Conservation (phyloP, 768 basidiomycete species). For the Panellus pusillus region DNA sequence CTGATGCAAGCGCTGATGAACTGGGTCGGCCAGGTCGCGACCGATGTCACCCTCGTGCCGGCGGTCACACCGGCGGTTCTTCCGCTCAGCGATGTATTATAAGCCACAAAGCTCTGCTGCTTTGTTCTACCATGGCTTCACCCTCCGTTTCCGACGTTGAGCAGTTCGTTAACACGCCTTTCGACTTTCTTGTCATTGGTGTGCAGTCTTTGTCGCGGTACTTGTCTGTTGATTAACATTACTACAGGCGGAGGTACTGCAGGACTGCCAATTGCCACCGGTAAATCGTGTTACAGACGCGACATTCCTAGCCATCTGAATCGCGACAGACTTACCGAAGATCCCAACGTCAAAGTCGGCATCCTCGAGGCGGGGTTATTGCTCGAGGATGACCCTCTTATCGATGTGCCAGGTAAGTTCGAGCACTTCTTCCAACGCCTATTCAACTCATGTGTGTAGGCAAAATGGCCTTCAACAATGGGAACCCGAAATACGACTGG, state of each 20-base stretch:
- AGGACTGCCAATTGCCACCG: constrained; percentile 2
- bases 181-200: constrained; percentile 10
- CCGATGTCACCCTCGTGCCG: no score
- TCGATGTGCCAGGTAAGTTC: constrained; percentile 4
- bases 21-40: no score
- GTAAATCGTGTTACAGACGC: background rate
- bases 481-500: constrained; percentile 10
- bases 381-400: background rate
- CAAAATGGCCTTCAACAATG: background rate
- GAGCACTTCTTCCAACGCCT: no score
- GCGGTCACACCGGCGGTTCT: no score
- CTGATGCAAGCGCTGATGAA: no score
- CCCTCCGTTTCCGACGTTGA: background rate
- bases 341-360: constrained; percentile 3
- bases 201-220: background rate
- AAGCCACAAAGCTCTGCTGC: no score
- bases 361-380: constrained; percentile 11
- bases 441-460: background rate
- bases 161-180: background rate
- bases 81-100: no score
- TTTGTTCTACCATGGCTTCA: background rate
- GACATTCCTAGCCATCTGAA: background rate
- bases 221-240: background rate
- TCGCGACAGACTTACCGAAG: constrained; percentile 1
- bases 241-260: constrained; percentile 5